Evolutionary conservation across 106 monocot genomes (phyloP).

Genomic region (Allium cepa): DNA sequence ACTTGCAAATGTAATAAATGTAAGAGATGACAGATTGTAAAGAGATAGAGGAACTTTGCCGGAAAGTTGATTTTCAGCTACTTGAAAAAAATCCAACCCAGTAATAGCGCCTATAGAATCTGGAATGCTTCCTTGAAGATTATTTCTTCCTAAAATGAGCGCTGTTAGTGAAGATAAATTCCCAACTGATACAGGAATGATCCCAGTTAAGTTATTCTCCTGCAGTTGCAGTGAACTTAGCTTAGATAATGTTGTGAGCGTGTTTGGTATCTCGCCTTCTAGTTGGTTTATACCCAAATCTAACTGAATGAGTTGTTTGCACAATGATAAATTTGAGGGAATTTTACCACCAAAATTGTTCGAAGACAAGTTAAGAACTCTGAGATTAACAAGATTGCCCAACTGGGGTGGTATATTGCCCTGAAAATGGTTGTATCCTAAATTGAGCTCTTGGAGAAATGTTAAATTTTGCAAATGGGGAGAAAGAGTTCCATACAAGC

Average conservation of each 20-base stretch:
- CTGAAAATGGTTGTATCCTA: constrained; percentile 13
- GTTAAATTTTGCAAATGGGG: constrained; percentile 30
- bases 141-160: constrained; percentile 6
- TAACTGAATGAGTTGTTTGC: constrained; percentile 4
- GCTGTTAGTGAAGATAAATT: constrained; percentile 7
- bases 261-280: constrained; percentile 9
- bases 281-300: constrained; percentile 12
- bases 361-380: constrained; percentile 6
- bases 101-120: constrained; percentile 6
- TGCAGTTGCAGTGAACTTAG: background rate
- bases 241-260: background rate
- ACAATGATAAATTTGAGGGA: constrained; percentile 11
- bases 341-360: constrained; percentile 17
- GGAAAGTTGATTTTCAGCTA: constrained; percentile 3
- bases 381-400: constrained; percentile 10
- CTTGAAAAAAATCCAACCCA: background rate
- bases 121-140: constrained; percentile 9
- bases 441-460: constrained; percentile 19
- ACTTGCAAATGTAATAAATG: background rate
- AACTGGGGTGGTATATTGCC: constrained; percentile 22
- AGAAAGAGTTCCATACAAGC: constrained; percentile 14
- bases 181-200: constrained; percentile 13
- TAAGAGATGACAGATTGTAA: constrained; percentile 15
- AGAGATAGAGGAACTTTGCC: constrained; percentile 9
- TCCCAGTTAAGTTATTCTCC: constrained; percentile 12